A percentile compares a stretch with the other conserved stretches of the same genome.
Evolutionary conservation across 495 filamentous ascomycete species (phyloP).

Genomic region (Platismatia glauca): DNA sequence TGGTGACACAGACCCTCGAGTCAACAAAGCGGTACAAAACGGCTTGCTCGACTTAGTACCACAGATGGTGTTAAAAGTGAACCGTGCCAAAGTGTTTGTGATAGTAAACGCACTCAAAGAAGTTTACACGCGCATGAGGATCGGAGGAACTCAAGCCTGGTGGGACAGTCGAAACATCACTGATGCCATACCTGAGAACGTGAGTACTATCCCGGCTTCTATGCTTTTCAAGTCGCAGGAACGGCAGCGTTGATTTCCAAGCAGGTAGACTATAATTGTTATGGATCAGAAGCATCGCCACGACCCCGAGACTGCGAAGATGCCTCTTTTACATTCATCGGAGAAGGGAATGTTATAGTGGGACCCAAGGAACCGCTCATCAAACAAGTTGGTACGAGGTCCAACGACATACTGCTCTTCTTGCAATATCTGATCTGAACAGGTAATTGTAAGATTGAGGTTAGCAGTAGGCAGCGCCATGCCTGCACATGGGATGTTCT

Average conservation of each 20-base stretch:
- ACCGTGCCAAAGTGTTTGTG: background rate
- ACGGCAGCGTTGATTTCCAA: background rate
- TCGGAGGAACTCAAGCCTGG: conserved; percentile 1
- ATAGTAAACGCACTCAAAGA: conserved; percentile 2
- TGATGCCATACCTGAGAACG: background rate
- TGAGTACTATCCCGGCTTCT: background rate
- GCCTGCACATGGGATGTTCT: background rate
- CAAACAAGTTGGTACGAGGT: background rate
- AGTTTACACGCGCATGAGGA: background rate
- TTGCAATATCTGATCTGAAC: background rate
- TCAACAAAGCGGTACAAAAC: background rate
- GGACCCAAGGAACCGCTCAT: background rate
- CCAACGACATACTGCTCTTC: background rate
- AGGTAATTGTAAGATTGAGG: background rate
- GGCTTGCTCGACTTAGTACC: background rate
- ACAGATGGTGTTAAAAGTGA: background rate
- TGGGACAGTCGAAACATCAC: background rate
- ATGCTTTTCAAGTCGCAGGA: background rate
- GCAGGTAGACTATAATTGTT: background rate
- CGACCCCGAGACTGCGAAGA: background rate
- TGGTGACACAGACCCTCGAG: background rate
- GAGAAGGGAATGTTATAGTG: background rate
- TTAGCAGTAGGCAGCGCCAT: background rate
- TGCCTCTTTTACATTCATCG: background rate
- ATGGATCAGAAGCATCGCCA: background rate